Evolutionary conservation across 2,329 filamentous ascomycete species (phyloP).

Genomic region (Pseudogymnoascus sp.): DNA sequence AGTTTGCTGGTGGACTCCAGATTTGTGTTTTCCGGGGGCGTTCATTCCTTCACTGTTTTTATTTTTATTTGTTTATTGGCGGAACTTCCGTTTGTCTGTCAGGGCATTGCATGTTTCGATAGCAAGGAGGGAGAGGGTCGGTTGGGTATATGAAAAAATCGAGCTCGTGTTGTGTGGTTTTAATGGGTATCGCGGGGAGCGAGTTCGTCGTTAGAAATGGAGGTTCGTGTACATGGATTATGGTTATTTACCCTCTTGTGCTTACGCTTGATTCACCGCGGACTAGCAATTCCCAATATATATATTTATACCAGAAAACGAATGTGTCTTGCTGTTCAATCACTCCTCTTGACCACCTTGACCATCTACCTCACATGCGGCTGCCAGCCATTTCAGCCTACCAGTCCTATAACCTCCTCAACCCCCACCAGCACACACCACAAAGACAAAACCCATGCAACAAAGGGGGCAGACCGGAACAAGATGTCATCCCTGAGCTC

Average conservation of each 20-base stretch:
- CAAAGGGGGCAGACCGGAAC: not conserved
- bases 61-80: not conserved
- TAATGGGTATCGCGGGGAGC: conserved; percentile 2
- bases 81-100: conserved; percentile 6
- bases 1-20: conserved; percentile 5
- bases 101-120: conserved; percentile 1
- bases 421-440: not conserved
- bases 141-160: conserved; percentile 6
- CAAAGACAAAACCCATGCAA: not conserved
- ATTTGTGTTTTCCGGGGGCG: not conserved
- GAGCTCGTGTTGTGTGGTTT: not conserved
- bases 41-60: conserved; percentile 5
- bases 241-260: not conserved
- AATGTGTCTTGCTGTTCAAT: not conserved
- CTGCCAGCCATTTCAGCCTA: not conserved
- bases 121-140: not conserved
- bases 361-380: not conserved
- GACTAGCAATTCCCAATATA: not conserved
- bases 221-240: not conserved
- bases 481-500: not conserved
- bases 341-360: not conserved
- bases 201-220: not conserved
- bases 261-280: not conserved
- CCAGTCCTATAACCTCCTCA: not conserved
- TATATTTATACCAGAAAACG: not conserved